Evolutionary conservation across 805 yeast species (phyloP).

Genomic region (Hanseniaspora hatyaiensis): DNA sequence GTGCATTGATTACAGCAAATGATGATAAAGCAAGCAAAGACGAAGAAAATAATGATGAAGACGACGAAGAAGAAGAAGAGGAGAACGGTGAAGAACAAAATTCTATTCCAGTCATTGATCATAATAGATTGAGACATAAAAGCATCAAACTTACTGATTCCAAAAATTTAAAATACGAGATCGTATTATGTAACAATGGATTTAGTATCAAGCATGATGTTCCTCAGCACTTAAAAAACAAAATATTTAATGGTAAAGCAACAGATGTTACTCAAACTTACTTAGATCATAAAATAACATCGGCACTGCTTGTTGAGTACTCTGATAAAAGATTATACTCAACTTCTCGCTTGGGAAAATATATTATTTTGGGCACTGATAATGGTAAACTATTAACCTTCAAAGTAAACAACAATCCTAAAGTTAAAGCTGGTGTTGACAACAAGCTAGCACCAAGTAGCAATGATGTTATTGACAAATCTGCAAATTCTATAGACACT

Average conservation of each 20-base stretch:
- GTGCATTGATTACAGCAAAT: too few species aligned
- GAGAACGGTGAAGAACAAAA: too few species aligned
- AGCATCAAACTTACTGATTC: slow-evolving; percentile 1
- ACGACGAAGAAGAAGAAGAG: too few species aligned
- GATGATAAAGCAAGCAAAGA: background rate
- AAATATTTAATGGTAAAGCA: background rate
- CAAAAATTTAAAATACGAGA: background rate
- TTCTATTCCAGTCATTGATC: too few species aligned
- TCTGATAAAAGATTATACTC: slow-evolving; percentile 2
- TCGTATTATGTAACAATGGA: background rate
- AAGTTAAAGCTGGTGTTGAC: too few species aligned
- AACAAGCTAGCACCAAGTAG: too few species aligned
- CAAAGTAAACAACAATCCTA: slow-evolving; percentile 13
- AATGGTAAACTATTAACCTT: background rate
- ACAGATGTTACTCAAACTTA: background rate
- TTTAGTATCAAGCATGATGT: slow-evolving; percentile 6
- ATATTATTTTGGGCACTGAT: slow-evolving; percentile 3
- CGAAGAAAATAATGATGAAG: too few species aligned
- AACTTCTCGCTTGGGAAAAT: slow-evolving; percentile 5
- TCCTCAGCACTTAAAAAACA: slow-evolving; percentile 8
- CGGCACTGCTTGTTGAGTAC: slow-evolving; percentile 9
- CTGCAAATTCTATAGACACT: background rate
- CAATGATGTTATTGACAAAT: too few species aligned
- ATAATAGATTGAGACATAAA: too few species aligned
- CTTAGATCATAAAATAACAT: background rate